phyloP scores from a whole-genome alignment of 1,139 yeast species.

The Magnusiomyces ingens region DNA sequence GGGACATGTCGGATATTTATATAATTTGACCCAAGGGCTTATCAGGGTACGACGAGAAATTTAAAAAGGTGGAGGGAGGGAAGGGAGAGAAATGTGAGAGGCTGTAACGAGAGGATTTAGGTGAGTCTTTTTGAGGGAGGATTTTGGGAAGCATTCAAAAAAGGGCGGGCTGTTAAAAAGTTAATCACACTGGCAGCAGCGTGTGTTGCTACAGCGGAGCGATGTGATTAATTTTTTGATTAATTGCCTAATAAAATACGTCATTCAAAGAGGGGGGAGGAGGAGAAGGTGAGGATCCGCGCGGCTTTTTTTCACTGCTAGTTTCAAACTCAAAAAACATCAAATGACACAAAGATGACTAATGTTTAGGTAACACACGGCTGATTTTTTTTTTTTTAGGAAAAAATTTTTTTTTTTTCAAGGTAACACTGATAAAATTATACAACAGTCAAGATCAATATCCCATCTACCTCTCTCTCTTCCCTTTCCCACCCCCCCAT shows the following conservation, averaged over 20 bases:
- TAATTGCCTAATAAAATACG: neutral
- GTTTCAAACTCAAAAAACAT: too few relatives aligned
- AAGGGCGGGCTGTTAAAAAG: conserved; percentile 2
- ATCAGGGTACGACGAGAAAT: too few relatives aligned
- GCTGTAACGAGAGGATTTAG: too few relatives aligned
- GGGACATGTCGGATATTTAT: too few relatives aligned
- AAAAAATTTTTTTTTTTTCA: neutral
- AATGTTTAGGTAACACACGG: neutral
- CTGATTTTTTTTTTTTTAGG: conserved; percentile 2
- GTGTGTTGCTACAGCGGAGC: neutral
- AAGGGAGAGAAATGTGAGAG: too few relatives aligned
- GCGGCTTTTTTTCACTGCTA: too few relatives aligned
- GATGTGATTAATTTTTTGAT: neutral
- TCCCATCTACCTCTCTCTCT: neutral
- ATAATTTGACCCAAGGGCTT: too few relatives aligned
- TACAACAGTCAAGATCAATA: neutral
- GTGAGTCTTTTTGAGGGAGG: too few relatives aligned
- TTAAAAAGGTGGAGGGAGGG: too few relatives aligned
- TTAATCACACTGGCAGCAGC: neutral
- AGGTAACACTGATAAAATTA: neutral
- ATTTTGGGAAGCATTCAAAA: too few relatives aligned
- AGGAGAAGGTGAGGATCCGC: too few relatives aligned
- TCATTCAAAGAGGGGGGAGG: too few relatives aligned
- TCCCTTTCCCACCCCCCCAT: conserved; percentile 1
- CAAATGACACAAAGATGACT: neutral